These are phyloP conservation scores for Fusarium sp. DNA, from an alignment of 2,329 filamentous ascomycete species.

Conservation along the genomic window DNA sequence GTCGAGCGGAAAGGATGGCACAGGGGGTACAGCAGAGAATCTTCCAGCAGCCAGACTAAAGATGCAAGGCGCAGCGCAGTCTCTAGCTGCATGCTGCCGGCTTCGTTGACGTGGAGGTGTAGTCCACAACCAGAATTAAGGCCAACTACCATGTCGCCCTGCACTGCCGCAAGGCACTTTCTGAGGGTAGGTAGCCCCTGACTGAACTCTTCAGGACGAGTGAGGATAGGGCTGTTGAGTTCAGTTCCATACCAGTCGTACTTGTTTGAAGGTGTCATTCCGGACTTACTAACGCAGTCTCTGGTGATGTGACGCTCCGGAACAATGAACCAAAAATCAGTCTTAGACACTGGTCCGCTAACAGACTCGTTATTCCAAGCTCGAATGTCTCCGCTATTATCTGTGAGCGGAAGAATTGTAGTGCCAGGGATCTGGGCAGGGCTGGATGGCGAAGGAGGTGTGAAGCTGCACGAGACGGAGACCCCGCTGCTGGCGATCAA, in stretches of 20 bases:
- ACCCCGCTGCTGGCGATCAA: constrained; percentile 33
- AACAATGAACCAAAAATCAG: constrained; percentile 38
- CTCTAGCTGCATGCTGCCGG: constrained; percentile 20
- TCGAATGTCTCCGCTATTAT: constrained; percentile 21
- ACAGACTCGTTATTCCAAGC: constrained; percentile 32
- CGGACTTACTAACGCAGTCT: constrained; percentile 24
- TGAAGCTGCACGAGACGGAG: constrained; percentile 29
- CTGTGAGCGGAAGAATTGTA: constrained; percentile 19
- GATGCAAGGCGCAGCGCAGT: constrained; percentile 35
- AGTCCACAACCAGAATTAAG: constrained; percentile 43
- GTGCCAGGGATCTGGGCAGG: constrained; percentile 7
- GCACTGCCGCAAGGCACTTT: constrained; percentile 30
- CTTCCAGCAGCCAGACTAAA: constrained; percentile 40
- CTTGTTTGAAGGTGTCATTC: constrained; percentile 25
- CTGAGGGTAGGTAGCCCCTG: constrained; percentile 34
- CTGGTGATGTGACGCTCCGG: constrained; percentile 37
- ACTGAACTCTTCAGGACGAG: constrained; percentile 27
- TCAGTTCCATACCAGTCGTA: constrained; percentile 43
- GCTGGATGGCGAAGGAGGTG: constrained; percentile 5
- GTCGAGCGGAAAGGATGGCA: constrained; percentile 38
- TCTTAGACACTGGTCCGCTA: neutral
- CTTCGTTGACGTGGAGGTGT: constrained; percentile 43
- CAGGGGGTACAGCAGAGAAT: constrained; percentile 34
- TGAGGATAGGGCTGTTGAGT: constrained; percentile 42
- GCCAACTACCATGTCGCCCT: constrained; percentile 32